These are phyloP conservation scores for Acorus calamus DNA, from an alignment of 106 monocot species.

Conservation along the genomic window DNA sequence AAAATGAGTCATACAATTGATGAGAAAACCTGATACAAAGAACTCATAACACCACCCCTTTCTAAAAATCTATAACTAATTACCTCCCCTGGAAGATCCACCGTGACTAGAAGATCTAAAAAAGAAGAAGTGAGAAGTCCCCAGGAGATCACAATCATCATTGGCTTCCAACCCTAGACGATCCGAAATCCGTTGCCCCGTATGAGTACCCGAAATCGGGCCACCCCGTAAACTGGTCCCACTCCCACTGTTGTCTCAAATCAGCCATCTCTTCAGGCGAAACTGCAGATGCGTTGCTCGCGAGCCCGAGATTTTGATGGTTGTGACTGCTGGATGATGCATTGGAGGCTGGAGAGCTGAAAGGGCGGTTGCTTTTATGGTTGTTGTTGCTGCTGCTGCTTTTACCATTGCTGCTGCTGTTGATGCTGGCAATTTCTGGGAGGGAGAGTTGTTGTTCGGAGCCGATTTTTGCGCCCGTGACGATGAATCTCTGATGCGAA, in stretches of 20 bases:
- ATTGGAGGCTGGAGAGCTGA: slow-evolving; percentile 6
- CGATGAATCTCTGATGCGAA: slow-evolving; percentile 43
- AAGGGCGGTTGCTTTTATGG: slow-evolving; percentile 1
- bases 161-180: too few species aligned
- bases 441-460: slow-evolving; percentile 15
- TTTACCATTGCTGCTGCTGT: slow-evolving; percentile 5
- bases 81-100: too few species aligned
- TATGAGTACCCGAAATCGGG: too few species aligned
- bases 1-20: too few species aligned
- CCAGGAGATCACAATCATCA: too few species aligned
- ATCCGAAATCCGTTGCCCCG: too few species aligned
- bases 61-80: too few species aligned
- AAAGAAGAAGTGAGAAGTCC: too few species aligned
- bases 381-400: slow-evolving; percentile 8
- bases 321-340: background rate
- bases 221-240: background rate
- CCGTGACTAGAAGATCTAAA: too few species aligned
- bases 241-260: slow-evolving; percentile 18
- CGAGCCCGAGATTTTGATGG: slow-evolving; percentile 2
- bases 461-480: slow-evolving; percentile 40
- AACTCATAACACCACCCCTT: too few species aligned
- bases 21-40: too few species aligned
- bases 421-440: slow-evolving; percentile 7
- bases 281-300: too few species aligned
- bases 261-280: slow-evolving; percentile 4